Conservation (phyloP, 805 yeast genomes). For the Kodamaea leandrae region DNA sequence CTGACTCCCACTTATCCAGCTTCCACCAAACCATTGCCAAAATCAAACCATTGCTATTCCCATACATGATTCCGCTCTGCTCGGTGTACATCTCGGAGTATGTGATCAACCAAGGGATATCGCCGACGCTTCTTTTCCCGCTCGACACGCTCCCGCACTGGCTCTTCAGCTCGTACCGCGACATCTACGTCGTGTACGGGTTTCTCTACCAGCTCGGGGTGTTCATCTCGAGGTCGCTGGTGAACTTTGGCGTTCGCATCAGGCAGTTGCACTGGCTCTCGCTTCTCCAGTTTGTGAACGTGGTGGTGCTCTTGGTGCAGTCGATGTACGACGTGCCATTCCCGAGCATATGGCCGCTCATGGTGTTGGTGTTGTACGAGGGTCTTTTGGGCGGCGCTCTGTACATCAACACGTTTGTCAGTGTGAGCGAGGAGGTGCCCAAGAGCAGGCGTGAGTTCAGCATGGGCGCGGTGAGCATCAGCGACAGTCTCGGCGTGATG, state of each 20-base stretch:
- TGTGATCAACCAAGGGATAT: constrained; percentile 84
- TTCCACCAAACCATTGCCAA: constrained; percentile 9
- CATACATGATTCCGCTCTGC: constrained; percentile 81
- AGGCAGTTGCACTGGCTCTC: constrained; percentile 60
- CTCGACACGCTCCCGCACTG: constrained; percentile 59
- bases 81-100: constrained; percentile 86
- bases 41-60: constrained; percentile 48
- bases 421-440: constrained; percentile 58
- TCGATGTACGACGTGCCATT: constrained; percentile 57
- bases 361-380: constrained; percentile 74
- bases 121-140: constrained; percentile 85
- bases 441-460: constrained; percentile 52
- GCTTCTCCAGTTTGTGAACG: constrained; percentile 62
- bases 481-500: constrained; percentile 83
- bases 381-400: constrained; percentile 89
- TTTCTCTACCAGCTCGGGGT: constrained; percentile 91
- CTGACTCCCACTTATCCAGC: neutral
- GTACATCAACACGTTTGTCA: constrained; percentile 83
- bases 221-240: constrained; percentile 84
- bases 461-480: constrained; percentile 78
- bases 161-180: constrained; percentile 64
- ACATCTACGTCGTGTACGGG: constrained; percentile 88
- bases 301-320: constrained; percentile 58
- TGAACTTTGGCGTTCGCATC: constrained; percentile 58
- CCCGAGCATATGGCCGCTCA: constrained; percentile 58